Evolutionary conservation across 306 rosid genomes (phyloP).

Genomic region (Gastrolobium bilobum): DNA sequence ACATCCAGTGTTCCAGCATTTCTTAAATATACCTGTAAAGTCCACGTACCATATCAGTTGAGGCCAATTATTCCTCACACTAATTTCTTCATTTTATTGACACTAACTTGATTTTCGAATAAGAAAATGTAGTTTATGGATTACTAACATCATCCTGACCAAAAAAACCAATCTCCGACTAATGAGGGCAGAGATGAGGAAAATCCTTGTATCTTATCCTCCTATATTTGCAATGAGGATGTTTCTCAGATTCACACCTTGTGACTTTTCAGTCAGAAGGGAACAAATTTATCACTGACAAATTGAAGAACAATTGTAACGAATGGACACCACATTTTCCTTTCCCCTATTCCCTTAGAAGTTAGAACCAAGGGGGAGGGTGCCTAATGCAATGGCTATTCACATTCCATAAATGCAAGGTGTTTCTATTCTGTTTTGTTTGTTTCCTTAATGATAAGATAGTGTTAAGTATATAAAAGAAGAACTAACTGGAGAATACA

Average conservation of each 20-base stretch:
- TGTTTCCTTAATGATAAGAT: not conserved
- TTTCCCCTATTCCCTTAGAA: no score
- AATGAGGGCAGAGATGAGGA: no score
- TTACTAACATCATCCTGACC: not conserved
- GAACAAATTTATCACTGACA: no score
- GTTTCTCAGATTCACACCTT: no score
- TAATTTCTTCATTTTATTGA: no score
- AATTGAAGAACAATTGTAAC: not conserved
- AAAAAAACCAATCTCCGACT: no score
- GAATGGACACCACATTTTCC: not conserved
- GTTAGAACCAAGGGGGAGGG: no score
- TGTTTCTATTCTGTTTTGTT: not conserved
- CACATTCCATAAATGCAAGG: conserved; percentile 23
- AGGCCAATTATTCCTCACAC: not conserved
- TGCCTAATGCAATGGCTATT: conserved; percentile 13
- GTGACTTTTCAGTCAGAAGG: no score
- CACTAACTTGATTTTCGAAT: not conserved
- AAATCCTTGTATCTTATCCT: no score
- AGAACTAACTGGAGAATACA: conserved; percentile 6
- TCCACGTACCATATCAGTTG: not conserved
- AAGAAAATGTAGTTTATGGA: not conserved
- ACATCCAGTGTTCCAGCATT: conserved; percentile 55
- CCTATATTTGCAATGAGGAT: no score
- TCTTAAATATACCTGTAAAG: conserved; percentile 45
- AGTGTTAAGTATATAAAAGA: not conserved